Conservation (phyloP, 257 asterid genomes). For the Solanum virginianum region DNA sequence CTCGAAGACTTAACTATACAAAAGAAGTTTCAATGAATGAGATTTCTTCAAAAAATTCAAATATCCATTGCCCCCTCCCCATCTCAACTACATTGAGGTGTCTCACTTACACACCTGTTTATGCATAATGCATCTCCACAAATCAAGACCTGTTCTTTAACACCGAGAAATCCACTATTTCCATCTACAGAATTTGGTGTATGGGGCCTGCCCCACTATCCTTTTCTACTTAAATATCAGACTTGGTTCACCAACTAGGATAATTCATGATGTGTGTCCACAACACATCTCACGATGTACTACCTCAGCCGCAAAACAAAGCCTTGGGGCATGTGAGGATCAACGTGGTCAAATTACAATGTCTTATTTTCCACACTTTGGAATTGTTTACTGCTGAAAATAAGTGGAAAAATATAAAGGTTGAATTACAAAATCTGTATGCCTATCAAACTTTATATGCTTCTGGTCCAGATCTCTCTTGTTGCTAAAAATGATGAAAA, state of each 20-base stretch:
- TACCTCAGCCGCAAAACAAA: neutral
- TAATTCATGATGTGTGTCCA: neutral
- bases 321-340: neutral
- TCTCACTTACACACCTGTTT: neutral
- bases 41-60: neutral
- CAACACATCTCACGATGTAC: neutral
- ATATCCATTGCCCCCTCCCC: neutral
- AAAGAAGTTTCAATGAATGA: neutral
- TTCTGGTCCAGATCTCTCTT: neutral
- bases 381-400: neutral
- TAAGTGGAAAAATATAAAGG: neutral
- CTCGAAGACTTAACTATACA: neutral
- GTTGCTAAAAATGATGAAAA: neutral
- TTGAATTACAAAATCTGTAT: neutral
- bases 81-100: neutral
- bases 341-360: neutral
- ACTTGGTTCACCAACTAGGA: neutral
- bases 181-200: neutral
- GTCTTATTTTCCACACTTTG: neutral
- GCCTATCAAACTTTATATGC: neutral
- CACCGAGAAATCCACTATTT: neutral
- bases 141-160: neutral
- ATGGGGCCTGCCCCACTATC: neutral
- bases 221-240: neutral
- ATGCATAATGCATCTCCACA: neutral